Evolutionary conservation across 2,329 filamentous ascomycete species (phyloP).

Genomic region (Sporothrix brasiliensis): DNA sequence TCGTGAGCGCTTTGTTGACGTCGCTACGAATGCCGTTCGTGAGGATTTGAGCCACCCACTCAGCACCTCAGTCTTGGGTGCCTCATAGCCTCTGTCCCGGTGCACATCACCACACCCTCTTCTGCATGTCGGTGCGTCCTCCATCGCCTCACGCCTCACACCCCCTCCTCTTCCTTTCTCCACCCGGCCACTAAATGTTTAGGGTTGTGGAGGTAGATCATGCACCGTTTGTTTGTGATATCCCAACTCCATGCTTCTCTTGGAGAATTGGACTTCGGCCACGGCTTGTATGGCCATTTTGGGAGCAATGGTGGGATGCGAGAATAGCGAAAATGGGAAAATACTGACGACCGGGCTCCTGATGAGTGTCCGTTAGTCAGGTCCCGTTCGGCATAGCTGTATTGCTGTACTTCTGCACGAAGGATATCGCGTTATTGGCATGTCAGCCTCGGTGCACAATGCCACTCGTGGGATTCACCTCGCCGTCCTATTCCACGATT

Average conservation of each 20-base stretch:
- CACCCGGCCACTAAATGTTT: slow-evolving; percentile 22
- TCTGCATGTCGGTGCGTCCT: neutral
- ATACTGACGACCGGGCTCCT: neutral
- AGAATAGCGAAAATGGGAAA: neutral
- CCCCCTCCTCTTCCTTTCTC: neutral
- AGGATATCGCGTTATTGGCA: neutral
- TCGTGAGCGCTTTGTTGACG: neutral
- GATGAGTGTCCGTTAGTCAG: too few species aligned
- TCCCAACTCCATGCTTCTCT: neutral
- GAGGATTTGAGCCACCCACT: too few species aligned
- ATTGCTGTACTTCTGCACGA: neutral
- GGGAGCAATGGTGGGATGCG: neutral
- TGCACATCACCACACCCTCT: slow-evolving; percentile 14
- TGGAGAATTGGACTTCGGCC: too few species aligned
- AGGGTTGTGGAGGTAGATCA: slow-evolving; percentile 26
- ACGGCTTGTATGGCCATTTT: slow-evolving; percentile 7
- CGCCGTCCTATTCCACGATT: neutral
- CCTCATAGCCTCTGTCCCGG: neutral
- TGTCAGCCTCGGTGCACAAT: neutral
- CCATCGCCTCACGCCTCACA: neutral
- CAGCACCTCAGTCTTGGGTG: neutral
- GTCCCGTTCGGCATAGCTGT: too few species aligned
- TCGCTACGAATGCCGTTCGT: neutral
- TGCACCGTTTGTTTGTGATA: slow-evolving; percentile 26
- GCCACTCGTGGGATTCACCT: neutral